Percentiles rank a stretch among this genome's conserved stretches.
Evolutionary conservation across 148 eudicot genomes (phyloP).

Genomic region (Chenopodium formosanum): DNA sequence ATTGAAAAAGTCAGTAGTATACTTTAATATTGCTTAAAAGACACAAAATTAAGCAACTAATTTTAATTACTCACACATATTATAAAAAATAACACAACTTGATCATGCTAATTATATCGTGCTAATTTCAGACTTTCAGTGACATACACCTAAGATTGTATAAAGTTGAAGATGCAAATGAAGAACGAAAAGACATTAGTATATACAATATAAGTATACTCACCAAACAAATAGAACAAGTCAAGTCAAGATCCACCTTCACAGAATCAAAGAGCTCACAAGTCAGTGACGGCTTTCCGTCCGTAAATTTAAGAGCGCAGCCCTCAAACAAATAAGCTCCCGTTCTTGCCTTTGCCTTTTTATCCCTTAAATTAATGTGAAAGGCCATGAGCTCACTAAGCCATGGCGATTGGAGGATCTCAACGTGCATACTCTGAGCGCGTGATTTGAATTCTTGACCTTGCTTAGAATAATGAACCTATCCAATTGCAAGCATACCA

Average conservation of each 20-base stretch:
- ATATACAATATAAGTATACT: constrained; percentile 21
- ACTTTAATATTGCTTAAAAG: background rate
- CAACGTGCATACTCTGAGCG: constrained; percentile 79
- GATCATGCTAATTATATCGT: constrained; percentile 4
- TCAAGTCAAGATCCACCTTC: constrained; percentile 81
- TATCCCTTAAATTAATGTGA: constrained; percentile 68
- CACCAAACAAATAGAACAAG: constrained; percentile 93
- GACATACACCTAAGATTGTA: background rate
- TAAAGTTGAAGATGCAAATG: background rate
- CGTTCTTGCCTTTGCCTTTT: constrained; percentile 35
- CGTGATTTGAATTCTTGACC: constrained; percentile 92
- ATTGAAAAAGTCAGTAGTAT: constrained; percentile 9
- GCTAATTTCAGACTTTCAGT: background rate
- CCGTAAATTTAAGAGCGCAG: constrained; percentile 56
- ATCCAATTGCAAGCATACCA: constrained; percentile 12
- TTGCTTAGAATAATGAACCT: constrained; percentile 89
- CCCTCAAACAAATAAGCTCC: constrained; percentile 51
- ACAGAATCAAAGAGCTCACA: constrained; percentile 85
- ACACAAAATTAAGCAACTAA: constrained; percentile 2
- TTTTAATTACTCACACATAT: background rate
- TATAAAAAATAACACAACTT: background rate
- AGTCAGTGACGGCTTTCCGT: constrained; percentile 67
- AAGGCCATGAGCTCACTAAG: constrained; percentile 94
- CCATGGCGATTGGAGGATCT: constrained; percentile 98
- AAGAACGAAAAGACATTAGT: background rate